phyloP scores from a whole-genome alignment of 441 rosid genomes.

The Sinapis alba region DNA sequence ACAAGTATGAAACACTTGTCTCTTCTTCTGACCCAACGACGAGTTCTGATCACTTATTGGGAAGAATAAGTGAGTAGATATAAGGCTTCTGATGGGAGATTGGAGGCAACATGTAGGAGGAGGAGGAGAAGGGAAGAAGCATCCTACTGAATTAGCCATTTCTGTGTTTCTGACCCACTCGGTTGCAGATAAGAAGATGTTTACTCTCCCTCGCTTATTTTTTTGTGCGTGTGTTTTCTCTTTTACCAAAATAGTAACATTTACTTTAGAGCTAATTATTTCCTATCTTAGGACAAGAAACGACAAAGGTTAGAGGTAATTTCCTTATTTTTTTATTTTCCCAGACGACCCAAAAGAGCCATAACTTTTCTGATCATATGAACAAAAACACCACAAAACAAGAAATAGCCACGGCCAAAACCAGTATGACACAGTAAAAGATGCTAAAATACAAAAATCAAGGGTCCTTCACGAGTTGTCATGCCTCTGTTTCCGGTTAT shows the following conservation, averaged over 20 bases:
- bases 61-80: constrained; percentile 33
- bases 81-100: constrained; percentile 50
- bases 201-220: background rate
- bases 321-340: constrained; percentile 17
- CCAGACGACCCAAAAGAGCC: constrained; percentile 12
- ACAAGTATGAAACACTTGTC: constrained; percentile 47
- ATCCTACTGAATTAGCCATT: constrained; percentile 58
- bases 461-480: constrained; percentile 25
- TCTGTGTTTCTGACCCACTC: constrained; percentile 39
- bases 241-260: background rate
- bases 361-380: constrained; percentile 20
- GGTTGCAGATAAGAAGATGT: constrained; percentile 38
- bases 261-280: background rate
- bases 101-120: constrained; percentile 49
- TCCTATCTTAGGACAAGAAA: background rate
- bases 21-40: constrained; percentile 56
- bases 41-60: constrained; percentile 19
- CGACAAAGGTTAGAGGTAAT: constrained; percentile 15
- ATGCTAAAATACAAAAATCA: constrained; percentile 9
- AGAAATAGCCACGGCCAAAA: constrained; percentile 15
- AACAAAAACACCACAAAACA: constrained; percentile 10
- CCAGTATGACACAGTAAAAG: background rate
- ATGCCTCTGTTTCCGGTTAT: constrained; percentile 25
- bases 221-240: background rate
- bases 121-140: constrained; percentile 45